These are phyloP conservation scores for Daldinia sp. DNA, from an alignment of 2,329 filamentous ascomycete genomes.

Conservation along the genomic window DNA sequence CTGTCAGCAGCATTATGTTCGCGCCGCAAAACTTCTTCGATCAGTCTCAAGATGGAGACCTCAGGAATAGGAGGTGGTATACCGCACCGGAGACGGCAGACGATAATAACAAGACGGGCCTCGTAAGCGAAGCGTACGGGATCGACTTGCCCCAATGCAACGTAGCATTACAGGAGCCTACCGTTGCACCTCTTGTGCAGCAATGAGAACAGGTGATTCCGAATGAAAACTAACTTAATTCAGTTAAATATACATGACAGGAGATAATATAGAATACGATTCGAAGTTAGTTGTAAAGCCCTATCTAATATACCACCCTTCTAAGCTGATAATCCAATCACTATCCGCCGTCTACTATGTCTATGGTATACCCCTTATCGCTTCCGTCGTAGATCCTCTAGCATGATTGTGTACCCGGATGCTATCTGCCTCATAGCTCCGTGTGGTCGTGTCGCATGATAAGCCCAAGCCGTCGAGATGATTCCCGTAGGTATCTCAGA, in stretches of 20 bases:
- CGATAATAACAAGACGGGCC: slow-evolving; percentile 26
- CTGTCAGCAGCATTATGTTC: slow-evolving; percentile 51
- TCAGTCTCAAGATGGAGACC: slow-evolving; percentile 47
- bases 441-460: no score
- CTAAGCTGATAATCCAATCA: background rate
- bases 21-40: slow-evolving; percentile 52
- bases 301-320: background rate
- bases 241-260: background rate
- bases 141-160: slow-evolving; percentile 46
- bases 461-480: no score
- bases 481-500: no score
- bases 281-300: background rate
- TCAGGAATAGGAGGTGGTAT: slow-evolving; percentile 48
- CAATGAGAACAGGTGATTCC: background rate
- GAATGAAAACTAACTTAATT: background rate
- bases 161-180: slow-evolving; percentile 44
- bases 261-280: background rate
- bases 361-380: background rate
- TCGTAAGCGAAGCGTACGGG: slow-evolving; percentile 46
- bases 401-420: background rate
- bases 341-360: background rate
- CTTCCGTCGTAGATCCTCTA: no score
- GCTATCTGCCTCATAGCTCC: background rate
- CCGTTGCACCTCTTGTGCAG: slow-evolving; percentile 20
- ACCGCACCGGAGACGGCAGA: slow-evolving; percentile 37